These are phyloP conservation scores for Alternaria sp. DNA, from an alignment of 2,329 filamentous ascomycete genomes.

Conservation along the genomic window DNA sequence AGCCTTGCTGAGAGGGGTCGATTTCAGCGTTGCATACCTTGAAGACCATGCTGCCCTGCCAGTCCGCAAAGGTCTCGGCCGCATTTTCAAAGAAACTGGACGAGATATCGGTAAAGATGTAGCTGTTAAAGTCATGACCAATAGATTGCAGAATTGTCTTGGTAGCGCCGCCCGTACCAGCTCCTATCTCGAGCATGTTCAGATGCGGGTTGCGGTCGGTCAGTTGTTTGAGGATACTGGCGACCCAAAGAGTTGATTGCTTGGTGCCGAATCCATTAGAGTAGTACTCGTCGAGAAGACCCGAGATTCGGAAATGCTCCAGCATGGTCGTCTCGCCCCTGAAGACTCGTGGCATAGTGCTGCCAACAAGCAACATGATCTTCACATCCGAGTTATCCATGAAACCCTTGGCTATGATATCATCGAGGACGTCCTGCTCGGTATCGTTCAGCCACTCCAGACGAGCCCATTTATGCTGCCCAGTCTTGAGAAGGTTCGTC, in stretches of 20 bases:
- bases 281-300: conserved; percentile 1
- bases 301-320: conserved; percentile 5
- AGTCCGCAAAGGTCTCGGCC: not conserved
- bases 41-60: conserved; percentile 11
- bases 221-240: not conserved
- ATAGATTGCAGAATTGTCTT: conserved; percentile 12
- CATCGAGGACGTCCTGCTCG: not conserved
- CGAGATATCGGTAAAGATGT: conserved; percentile 30
- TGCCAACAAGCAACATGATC: conserved; percentile 3
- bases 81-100: conserved; percentile 1
- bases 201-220: not conserved
- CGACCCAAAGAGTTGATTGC: not conserved
- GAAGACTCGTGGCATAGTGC: conserved; percentile 4
- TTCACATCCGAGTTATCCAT: conserved; percentile 3
- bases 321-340: conserved; percentile 8
- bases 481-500: not conserved
- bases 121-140: conserved; percentile 14
- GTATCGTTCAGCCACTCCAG: not conserved
- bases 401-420: not conserved
- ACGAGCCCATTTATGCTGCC: conserved; percentile 3
- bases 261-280: conserved; percentile 6
- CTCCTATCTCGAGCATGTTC: conserved; percentile 6
- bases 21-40: conserved; percentile 19
- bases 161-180: conserved; percentile 13
- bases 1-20: conserved; percentile 23